These are phyloP conservation scores for Podila clonocystis DNA, from an alignment of 192 early-diverging fungal species.

Conservation along the genomic window DNA sequence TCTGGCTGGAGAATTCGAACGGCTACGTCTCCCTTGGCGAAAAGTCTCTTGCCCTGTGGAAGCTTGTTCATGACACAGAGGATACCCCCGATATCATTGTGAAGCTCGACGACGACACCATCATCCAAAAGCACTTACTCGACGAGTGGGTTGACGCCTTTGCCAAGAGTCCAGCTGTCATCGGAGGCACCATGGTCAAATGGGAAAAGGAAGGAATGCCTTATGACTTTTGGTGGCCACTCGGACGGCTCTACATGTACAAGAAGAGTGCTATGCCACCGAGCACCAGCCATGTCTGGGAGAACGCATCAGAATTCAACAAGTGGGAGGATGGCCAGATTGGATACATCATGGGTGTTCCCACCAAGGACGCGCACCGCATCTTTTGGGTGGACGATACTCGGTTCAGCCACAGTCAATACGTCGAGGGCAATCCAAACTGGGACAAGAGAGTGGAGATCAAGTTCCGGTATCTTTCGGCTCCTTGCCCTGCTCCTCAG, in stretches of 20 bases:
- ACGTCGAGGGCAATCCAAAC: too few relatives aligned
- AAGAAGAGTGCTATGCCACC: slow-evolving; percentile 2
- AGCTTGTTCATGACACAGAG: background rate
- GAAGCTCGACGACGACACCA: slow-evolving; percentile 7
- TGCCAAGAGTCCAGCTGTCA: background rate
- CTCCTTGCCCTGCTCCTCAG: too few relatives aligned
- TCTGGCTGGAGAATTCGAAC: slow-evolving; percentile 1
- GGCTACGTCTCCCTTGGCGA: background rate
- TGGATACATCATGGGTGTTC: too few relatives aligned
- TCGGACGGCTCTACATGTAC: slow-evolving; percentile 9
- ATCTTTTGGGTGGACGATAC: too few relatives aligned
- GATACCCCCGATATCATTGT: background rate
- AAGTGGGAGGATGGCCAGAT: too few relatives aligned
- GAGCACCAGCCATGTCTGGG: too few relatives aligned
- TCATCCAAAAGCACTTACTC: slow-evolving; percentile 6
- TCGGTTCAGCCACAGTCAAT: too few relatives aligned
- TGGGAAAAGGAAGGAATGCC: background rate
- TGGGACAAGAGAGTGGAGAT: too few relatives aligned
- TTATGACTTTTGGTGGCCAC: slow-evolving; percentile 4
- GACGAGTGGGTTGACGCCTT: slow-evolving; percentile 5
- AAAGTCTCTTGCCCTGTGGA: slow-evolving; percentile 8
- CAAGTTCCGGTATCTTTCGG: too few relatives aligned
- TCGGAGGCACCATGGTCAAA: background rate
- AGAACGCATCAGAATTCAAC: too few relatives aligned
- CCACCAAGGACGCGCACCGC: too few relatives aligned